phyloP scores from a whole-genome alignment of 1,284 basidiomycete genomes.

The Irpex sp. region DNA sequence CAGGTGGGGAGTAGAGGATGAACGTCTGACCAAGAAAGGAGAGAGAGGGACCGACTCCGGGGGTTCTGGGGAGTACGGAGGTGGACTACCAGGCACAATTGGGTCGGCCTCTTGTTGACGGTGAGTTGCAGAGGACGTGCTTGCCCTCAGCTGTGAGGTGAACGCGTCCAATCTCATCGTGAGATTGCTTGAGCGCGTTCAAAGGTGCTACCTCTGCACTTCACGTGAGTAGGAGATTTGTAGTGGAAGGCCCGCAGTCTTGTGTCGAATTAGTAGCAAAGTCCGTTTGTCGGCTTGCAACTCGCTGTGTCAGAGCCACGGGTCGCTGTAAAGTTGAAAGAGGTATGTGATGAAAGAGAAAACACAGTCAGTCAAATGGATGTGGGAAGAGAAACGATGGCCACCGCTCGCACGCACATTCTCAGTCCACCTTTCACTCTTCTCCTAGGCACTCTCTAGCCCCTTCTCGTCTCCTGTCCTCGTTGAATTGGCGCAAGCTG shows the following conservation, averaged over 20 bases:
- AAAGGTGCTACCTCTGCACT: neutral
- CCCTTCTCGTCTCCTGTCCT: neutral
- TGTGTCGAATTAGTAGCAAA: too few relatives aligned
- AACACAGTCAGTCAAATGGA: neutral
- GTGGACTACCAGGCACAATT: slow-evolving; percentile 13
- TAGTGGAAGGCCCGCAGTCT: too few relatives aligned
- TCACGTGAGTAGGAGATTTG: too few relatives aligned
- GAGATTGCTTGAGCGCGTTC: neutral
- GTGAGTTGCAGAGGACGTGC: neutral
- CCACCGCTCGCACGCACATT: neutral
- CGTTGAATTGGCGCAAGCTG: too few relatives aligned
- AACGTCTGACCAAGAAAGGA: slow-evolving; percentile 11
- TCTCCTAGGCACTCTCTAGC: neutral
- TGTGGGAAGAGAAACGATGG: neutral
- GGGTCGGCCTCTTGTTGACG: too few relatives aligned
- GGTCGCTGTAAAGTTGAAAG: neutral
- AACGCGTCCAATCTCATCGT: neutral
- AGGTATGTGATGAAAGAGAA: neutral
- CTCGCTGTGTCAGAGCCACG: neutral
- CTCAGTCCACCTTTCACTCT: neutral
- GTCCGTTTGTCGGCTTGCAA: too few relatives aligned
- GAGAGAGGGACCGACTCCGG: slow-evolving; percentile 9
- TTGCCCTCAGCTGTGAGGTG: neutral
- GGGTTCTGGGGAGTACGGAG: slow-evolving; percentile 17
- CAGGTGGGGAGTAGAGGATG: slow-evolving; percentile 16